Conservation (phyloP, 495 filamentous ascomycete genomes). For the Lichenothelia convexa region DNA sequence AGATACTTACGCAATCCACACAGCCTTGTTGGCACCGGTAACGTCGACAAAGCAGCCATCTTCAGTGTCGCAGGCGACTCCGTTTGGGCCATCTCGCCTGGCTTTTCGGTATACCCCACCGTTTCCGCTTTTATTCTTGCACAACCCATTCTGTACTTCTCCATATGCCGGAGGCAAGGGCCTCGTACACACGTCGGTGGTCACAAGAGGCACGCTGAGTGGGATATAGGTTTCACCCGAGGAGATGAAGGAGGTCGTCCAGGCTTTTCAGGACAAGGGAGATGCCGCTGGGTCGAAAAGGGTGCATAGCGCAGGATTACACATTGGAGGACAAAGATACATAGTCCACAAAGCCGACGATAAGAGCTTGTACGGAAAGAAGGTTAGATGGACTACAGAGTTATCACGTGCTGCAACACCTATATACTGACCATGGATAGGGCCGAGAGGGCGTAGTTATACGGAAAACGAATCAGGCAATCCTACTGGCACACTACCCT, state of each 20-base stretch:
- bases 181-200: too few species aligned
- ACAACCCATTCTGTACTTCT: too few species aligned
- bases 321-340: constrained; percentile 53
- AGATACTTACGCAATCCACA: too few species aligned
- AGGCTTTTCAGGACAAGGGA: constrained; percentile 26
- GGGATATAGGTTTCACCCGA: constrained; percentile 30
- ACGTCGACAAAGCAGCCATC: constrained; percentile 79
- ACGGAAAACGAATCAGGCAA: constrained; percentile 65
- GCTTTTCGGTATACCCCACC: constrained; percentile 47
- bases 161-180: not conserved
- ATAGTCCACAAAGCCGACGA: constrained; percentile 56
- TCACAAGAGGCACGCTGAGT: not conserved
- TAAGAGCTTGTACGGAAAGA: constrained; percentile 64
- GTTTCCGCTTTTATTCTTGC: not conserved
- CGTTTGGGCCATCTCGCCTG: constrained; percentile 56
- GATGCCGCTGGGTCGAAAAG: constrained; percentile 23
- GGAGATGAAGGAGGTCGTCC: constrained; percentile 42
- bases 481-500: constrained; percentile 72
- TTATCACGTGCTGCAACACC: not conserved
- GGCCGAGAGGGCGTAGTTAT: constrained; percentile 64
- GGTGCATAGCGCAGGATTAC: constrained; percentile 41
- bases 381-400: constrained; percentile 34
- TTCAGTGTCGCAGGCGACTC: constrained; percentile 64
- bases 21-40: constrained; percentile 63
- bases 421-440: constrained; percentile 24